phyloP scores from a whole-genome alignment of 2,329 filamentous ascomycete species.

The Trichophaea hybrida region DNA sequence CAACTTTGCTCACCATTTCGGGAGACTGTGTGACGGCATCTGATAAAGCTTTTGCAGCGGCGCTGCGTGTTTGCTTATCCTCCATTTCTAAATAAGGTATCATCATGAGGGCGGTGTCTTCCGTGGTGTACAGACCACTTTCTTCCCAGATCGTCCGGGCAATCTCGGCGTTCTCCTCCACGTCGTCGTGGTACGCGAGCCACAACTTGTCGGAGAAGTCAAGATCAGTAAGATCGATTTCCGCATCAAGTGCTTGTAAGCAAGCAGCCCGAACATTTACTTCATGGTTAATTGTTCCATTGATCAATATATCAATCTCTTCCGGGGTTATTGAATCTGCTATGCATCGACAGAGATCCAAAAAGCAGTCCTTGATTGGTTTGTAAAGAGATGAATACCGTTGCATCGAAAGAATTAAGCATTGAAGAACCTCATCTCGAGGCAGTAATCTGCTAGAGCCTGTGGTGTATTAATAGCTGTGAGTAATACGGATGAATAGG shows the following conservation, averaged over 20 bases:
- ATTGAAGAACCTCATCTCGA: constrained; percentile 55
- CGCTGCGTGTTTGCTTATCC: constrained; percentile 68
- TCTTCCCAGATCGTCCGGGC: constrained; percentile 90
- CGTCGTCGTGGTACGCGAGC: constrained; percentile 83
- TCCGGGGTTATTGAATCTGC: constrained; percentile 60
- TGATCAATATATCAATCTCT: constrained; percentile 64
- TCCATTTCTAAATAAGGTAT: constrained; percentile 65
- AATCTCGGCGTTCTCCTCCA: constrained; percentile 70
- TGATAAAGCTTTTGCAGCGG: constrained; percentile 67
- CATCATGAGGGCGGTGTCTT: constrained; percentile 51
- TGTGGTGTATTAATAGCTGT: constrained; percentile 16
- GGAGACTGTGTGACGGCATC: constrained; percentile 52
- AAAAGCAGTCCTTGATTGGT: constrained; percentile 78
- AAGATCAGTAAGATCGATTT: constrained; percentile 80
- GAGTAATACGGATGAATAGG: neutral
- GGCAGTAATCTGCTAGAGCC: constrained; percentile 58
- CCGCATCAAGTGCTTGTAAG: constrained; percentile 76
- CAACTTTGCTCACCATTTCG: constrained; percentile 45
- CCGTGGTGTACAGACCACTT: constrained; percentile 58
- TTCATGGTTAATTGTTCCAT: constrained; percentile 66
- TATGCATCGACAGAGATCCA: constrained; percentile 70
- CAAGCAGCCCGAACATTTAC: constrained; percentile 67
- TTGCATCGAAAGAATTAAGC: constrained; percentile 71
- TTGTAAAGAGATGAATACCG: constrained; percentile 88
- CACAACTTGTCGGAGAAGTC: constrained; percentile 82